Conservation (phyloP, 495 filamentous ascomycete species). For the Xylaria grammica region DNA sequence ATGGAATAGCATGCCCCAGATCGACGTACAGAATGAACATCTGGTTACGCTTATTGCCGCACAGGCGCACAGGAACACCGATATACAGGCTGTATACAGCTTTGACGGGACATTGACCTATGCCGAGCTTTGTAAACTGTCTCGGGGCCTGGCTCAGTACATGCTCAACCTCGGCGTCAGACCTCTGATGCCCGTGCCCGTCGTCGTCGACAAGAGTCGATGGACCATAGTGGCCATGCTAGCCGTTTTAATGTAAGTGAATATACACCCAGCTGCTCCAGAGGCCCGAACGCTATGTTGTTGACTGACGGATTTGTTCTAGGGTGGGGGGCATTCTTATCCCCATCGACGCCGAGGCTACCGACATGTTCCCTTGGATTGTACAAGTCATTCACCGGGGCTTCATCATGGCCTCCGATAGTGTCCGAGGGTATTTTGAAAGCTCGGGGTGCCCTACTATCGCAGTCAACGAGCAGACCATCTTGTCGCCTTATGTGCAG, state of each 20-base stretch:
- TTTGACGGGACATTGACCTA: constrained; percentile 55
- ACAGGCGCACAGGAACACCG: constrained; percentile 40
- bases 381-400: constrained; percentile 46
- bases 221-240: constrained; percentile 54
- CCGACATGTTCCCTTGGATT: constrained; percentile 47
- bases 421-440: constrained; percentile 32
- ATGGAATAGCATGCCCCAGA: constrained; percentile 44
- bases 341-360: constrained; percentile 47
- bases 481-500: constrained; percentile 42
- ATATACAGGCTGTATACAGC: constrained; percentile 48
- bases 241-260: constrained; percentile 49
- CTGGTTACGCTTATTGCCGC: constrained; percentile 44
- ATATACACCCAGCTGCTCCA: background rate
- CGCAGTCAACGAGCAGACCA: constrained; percentile 38
- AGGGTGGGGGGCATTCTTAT: constrained; percentile 52
- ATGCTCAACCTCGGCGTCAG: constrained; percentile 48
- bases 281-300: background rate
- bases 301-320: background rate
- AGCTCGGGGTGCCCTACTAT: constrained; percentile 43
- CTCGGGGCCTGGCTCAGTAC: constrained; percentile 45
- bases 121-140: constrained; percentile 43
- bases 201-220: constrained; percentile 51
- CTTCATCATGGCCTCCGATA: constrained; percentile 46
- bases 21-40: constrained; percentile 33
- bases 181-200: constrained; percentile 49